phyloP scores from a whole-genome alignment of 2,329 filamentous ascomycete genomes.

The Talaromyces rugulosus region DNA sequence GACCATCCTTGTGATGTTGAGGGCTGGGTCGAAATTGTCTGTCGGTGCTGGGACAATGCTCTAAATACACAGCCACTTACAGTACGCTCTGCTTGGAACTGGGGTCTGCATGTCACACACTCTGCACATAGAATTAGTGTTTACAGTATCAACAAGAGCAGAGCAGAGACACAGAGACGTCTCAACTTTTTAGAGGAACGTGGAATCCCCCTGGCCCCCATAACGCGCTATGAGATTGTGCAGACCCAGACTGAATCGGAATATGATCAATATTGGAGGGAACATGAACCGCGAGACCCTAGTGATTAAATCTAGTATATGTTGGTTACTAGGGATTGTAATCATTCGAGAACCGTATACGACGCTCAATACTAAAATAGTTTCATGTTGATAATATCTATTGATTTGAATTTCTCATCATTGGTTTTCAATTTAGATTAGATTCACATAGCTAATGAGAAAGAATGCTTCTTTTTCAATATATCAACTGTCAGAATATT shows the following conservation, averaged over 20 bases:
- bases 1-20: slow-evolving; percentile 60
- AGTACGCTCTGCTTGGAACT: slow-evolving; percentile 52
- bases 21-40: slow-evolving; percentile 58
- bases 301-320: too few relatives aligned
- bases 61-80: slow-evolving; percentile 58
- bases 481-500: too few relatives aligned
- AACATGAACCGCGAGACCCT: slow-evolving; percentile 25
- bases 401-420: too few relatives aligned
- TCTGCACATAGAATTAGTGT: slow-evolving; percentile 36
- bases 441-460: not conserved
- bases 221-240: slow-evolving; percentile 30
- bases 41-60: slow-evolving; percentile 59
- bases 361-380: too few relatives aligned
- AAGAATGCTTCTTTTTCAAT: not conserved
- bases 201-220: slow-evolving; percentile 28
- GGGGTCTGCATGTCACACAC: slow-evolving; percentile 37
- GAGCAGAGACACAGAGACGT: slow-evolving; percentile 21
- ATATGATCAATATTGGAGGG: slow-evolving; percentile 27
- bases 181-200: slow-evolving; percentile 26
- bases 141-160: slow-evolving; percentile 34
- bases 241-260: slow-evolving; percentile 24
- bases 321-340: too few relatives aligned
- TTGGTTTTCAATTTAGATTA: too few relatives aligned
- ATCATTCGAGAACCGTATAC: too few relatives aligned
- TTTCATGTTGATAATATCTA: too few relatives aligned